Evolutionary conservation across 345 rosid genomes (phyloP).

Genomic region (Kernera saxatilis): DNA sequence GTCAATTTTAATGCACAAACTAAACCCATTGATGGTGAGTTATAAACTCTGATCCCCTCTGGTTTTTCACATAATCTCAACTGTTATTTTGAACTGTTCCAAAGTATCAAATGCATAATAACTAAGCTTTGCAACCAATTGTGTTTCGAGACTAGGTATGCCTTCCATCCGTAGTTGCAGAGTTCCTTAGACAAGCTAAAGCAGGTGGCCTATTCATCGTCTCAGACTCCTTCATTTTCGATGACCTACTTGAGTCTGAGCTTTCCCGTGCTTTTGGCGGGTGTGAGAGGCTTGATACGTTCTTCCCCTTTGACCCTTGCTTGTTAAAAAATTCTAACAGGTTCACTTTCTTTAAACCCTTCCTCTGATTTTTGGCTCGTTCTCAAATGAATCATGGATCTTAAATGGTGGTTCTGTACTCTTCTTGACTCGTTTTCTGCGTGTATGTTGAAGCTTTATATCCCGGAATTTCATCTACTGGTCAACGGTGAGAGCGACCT

Average conservation of each 20-base stretch:
- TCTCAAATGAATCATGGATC: background rate
- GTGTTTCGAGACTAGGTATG: slow-evolving; percentile 52
- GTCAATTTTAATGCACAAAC: slow-evolving; percentile 50
- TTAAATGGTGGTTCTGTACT: background rate
- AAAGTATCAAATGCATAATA: background rate
- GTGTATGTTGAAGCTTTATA: slow-evolving; percentile 38
- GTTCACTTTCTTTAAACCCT: slow-evolving; percentile 30
- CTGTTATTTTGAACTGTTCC: background rate
- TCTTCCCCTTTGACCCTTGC: slow-evolving; percentile 94
- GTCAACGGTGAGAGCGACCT: slow-evolving; percentile 56
- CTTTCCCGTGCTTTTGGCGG: slow-evolving; percentile 76
- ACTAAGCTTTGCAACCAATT: background rate
- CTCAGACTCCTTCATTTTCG: slow-evolving; percentile 43
- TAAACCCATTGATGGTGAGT: slow-evolving; percentile 67
- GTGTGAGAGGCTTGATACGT: slow-evolving; percentile 74
- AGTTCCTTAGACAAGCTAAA: slow-evolving; percentile 81
- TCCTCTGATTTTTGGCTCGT: background rate
- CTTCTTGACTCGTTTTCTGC: background rate
- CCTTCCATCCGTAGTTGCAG: slow-evolving; percentile 70
- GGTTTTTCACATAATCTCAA: background rate
- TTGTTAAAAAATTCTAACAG: slow-evolving; percentile 67
- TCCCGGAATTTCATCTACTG: slow-evolving; percentile 58
- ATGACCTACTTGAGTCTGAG: slow-evolving; percentile 56
- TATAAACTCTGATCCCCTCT: background rate
- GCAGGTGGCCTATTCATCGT: slow-evolving; percentile 56